Evolutionary conservation across 2,329 filamentous ascomycete species (phyloP), one percentile per base, ranked within the genome.

Genomic region (Cercospora zeae-maydis): DNA sequence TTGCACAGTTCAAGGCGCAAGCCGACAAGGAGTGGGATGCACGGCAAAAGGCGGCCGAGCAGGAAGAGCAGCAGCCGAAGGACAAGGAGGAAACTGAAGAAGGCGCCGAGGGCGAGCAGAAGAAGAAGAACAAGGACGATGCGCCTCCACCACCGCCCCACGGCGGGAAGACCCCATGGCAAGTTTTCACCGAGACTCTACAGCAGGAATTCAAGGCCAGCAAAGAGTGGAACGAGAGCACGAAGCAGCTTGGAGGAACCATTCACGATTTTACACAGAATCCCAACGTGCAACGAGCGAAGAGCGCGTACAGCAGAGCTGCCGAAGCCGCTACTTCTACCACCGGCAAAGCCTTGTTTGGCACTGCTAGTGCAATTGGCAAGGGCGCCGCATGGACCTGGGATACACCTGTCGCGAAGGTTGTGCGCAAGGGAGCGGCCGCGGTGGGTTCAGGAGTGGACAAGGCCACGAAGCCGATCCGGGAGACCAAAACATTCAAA

Each of bases 221-320:
- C 14, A 96, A 98, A 75, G 95, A 99, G 77, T 99, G 95, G 95
- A 96, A 99, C 74, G 95, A 99, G 75, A 96, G 92, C 47, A 99
- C 93, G 45, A 98, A 99, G 81, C 91, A 95, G 69, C 85, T 99
- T 45, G 90, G 91, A 16, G 91, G 91, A 54, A 91, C 90, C 5
- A 92, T 93, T 16, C 89, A 96, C 74, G 88, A 97, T 72, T 95
- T 99, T 74, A 88, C 88, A 33, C 93, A 98, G 79, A 97, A 92
- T 74, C 93, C 97, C 74, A 90, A 89, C 16, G 91, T 99, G 14
- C 89, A 92, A 73, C 87, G 87, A 71, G 95, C 93, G 31, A 87
- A 90, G 68, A 88, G 92, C 69, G 93, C 92, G 7, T 97, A 96
- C 75, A 88, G 91, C 73, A 88, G 90, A 69, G 93, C 93, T 7